A percentile compares a stretch with the other conserved stretches of the same genome.
Conservation (phyloP, 2,329 filamentous ascomycete species). For the Cladosporium sp. region DNA sequence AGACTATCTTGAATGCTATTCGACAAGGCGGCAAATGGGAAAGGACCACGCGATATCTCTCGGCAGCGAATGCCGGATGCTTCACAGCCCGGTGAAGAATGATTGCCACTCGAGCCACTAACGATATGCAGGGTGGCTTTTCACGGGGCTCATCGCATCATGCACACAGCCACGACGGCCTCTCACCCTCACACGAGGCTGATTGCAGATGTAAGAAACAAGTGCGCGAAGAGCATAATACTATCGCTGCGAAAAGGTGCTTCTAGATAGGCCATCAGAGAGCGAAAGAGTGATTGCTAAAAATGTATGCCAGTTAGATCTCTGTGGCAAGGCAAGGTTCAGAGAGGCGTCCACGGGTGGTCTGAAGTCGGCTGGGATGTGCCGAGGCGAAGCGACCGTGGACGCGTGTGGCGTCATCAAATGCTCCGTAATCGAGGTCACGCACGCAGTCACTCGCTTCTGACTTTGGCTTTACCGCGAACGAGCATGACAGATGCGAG, state of each 20-base stretch:
- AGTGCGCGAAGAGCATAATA: neutral
- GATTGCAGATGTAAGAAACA: neutral
- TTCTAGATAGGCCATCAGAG: neutral
- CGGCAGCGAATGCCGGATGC: neutral
- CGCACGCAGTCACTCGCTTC: neutral
- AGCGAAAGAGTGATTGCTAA: no score
- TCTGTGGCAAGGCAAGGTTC: neutral
- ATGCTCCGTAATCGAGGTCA: neutral
- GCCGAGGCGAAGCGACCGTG: neutral
- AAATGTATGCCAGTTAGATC: neutral
- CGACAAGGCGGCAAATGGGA: neutral
- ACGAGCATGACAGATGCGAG: neutral
- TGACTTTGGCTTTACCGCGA: neutral
- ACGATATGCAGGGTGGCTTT: slow-evolving; percentile 3
- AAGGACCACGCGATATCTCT: neutral
- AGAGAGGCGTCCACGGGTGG: neutral
- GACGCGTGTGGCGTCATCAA: neutral
- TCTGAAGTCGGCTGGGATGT: neutral
- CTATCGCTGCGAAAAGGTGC: neutral
- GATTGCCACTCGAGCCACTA: neutral
- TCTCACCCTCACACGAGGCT: neutral
- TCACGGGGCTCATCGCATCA: neutral
- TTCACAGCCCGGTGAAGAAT: neutral
- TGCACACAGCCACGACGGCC: neutral
- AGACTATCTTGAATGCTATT: no score